Conservation (phyloP, 2,329 filamentous ascomycete species). For the Pleochaeta shiraiana region DNA sequence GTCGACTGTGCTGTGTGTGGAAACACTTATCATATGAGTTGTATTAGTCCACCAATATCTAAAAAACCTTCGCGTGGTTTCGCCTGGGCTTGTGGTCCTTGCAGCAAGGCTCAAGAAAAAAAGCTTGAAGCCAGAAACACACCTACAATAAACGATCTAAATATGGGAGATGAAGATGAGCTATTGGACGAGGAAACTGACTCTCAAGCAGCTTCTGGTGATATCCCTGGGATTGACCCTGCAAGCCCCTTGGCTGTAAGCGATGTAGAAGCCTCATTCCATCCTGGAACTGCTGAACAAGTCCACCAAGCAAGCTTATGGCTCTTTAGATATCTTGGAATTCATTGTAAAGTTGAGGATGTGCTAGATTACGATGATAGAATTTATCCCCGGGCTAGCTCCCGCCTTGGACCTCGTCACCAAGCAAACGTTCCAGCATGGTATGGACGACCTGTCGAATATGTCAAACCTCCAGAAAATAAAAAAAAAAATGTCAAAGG, state of each 20-base stretch:
- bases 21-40: slow-evolving; percentile 97
- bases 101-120: slow-evolving; percentile 85
- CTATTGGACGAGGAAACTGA: slow-evolving; percentile 47
- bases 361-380: slow-evolving; percentile 92
- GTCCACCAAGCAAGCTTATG: slow-evolving; percentile 84
- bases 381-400: slow-evolving; percentile 90
- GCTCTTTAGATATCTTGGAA: slow-evolving; percentile 89
- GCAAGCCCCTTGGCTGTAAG: slow-evolving; percentile 39
- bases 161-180: slow-evolving; percentile 43
- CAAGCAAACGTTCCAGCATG: slow-evolving; percentile 72
- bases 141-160: slow-evolving; percentile 46
- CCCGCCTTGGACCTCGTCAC: slow-evolving; percentile 72
- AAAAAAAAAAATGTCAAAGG: slow-evolving; percentile 53
- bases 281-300: slow-evolving; percentile 56
- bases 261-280: slow-evolving; percentile 31
- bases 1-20: slow-evolving; percentile 93
- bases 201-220: slow-evolving; percentile 30
- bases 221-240: slow-evolving; percentile 31
- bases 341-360: slow-evolving; percentile 90
- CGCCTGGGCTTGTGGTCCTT: slow-evolving; percentile 92
- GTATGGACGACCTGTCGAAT: slow-evolving; percentile 72
- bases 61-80: slow-evolving; percentile 97
- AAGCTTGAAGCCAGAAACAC: slow-evolving; percentile 81
- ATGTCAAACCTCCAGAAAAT: slow-evolving; percentile 69
- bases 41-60: slow-evolving; percentile 71